Conservation (phyloP, 192 early-diverging fungal species). For the Pecoramyces ruminantium region DNA sequence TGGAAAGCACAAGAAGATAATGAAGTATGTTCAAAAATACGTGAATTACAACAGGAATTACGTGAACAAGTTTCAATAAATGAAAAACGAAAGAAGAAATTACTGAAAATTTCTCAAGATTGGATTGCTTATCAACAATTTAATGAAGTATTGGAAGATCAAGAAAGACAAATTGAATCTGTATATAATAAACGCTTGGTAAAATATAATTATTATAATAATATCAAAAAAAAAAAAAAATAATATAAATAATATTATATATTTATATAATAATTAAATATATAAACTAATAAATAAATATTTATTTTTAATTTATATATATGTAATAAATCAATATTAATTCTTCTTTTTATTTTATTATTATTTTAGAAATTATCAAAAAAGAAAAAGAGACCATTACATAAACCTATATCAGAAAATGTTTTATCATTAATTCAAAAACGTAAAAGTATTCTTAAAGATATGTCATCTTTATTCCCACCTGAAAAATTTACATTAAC, state of each 20-base stretch:
- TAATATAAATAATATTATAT: too few relatives aligned
- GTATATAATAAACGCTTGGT: conserved; percentile 75
- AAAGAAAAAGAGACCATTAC: background rate
- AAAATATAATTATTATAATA: conserved; percentile 4
- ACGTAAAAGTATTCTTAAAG: background rate
- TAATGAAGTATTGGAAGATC: conserved; percentile 63
- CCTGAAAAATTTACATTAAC: background rate
- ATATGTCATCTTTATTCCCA: background rate
- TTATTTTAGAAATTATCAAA: background rate
- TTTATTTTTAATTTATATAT: too few relatives aligned
- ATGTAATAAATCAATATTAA: too few relatives aligned
- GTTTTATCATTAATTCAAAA: background rate
- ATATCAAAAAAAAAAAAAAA: too few relatives aligned
- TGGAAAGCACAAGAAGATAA: conserved; percentile 58
- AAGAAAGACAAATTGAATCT: conserved; percentile 78
- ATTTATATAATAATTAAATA: too few relatives aligned
- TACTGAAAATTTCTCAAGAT: conserved; percentile 49
- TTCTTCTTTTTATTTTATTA: too few relatives aligned
- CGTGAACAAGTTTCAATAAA: conserved; percentile 53
- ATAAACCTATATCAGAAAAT: background rate
- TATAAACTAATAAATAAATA: too few relatives aligned
- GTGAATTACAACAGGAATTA: conserved; percentile 49
- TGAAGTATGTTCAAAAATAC: conserved; percentile 49
- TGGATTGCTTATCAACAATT: conserved; percentile 78
- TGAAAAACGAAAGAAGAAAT: conserved; percentile 33